Conservation (phyloP, 2,329 filamentous ascomycete genomes). For the Pseudocercospora vitis region DNA sequence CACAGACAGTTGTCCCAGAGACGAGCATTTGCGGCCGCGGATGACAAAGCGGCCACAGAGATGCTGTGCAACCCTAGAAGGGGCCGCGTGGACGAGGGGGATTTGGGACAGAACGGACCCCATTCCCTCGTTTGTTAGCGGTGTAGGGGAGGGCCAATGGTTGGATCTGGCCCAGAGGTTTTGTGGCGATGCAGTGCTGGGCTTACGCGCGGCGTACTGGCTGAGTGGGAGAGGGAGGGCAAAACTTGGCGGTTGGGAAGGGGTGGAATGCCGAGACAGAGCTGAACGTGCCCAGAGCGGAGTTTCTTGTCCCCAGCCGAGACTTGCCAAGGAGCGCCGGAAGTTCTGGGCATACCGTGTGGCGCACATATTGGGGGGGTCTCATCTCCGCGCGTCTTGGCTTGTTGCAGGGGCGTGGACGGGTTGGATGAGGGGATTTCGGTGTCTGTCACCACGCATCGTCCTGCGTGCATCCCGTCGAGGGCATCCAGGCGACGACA, state of each 20-base stretch:
- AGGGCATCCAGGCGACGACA: no score
- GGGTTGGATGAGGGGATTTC: no score
- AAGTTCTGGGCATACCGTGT: conserved; percentile 11
- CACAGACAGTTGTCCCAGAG: no score
- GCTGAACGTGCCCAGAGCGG: conserved; percentile 13
- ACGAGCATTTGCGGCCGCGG: no score
- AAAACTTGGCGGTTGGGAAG: conserved; percentile 7
- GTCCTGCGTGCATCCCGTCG: no score
- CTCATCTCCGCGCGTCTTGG: conserved; percentile 17
- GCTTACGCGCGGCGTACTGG: conserved; percentile 7
- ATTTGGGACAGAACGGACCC: background rate
- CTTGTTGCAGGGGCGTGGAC: background rate
- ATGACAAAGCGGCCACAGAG: no score
- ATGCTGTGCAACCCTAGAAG: no score
- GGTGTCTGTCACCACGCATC: no score
- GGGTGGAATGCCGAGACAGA: conserved; percentile 2
- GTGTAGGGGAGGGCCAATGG: background rate
- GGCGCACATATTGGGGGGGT: background rate
- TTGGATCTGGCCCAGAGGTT: background rate
- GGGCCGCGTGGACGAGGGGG: background rate
- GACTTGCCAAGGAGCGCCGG: conserved; percentile 10
- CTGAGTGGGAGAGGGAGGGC: background rate
- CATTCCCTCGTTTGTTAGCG: background rate
- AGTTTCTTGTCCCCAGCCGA: conserved; percentile 10
- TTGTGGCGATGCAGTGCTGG: conserved; percentile 13